Evolutionary conservation across 441 rosid species (phyloP).

Genomic region (Mallotus japonicus): DNA sequence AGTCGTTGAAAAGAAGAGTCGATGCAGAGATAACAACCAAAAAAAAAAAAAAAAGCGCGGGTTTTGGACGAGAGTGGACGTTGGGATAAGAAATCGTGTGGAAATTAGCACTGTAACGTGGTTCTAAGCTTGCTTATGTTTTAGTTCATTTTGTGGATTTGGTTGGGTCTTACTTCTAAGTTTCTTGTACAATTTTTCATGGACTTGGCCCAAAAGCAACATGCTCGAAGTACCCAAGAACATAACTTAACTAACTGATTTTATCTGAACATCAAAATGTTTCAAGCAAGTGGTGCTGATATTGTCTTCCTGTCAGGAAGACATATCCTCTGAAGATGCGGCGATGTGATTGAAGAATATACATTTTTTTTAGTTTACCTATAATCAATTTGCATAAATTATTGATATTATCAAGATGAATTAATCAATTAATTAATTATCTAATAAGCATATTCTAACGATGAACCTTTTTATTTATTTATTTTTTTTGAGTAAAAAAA

Average conservation of each 20-base stretch:
- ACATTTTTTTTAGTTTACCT: too few species aligned
- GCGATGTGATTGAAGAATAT: slow-evolving; percentile 21
- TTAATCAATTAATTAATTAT: neutral
- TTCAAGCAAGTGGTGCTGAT: too few species aligned
- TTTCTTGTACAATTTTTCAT: neutral
- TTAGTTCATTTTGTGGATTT: neutral
- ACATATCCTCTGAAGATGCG: slow-evolving; percentile 11
- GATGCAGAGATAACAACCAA: neutral
- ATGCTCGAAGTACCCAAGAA: too few species aligned
- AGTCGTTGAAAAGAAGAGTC: neutral
- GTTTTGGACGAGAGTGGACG: slow-evolving; percentile 23
- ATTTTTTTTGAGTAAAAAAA: too few species aligned
- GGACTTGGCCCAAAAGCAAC: neutral
- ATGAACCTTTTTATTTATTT: neutral
- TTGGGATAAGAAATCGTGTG: slow-evolving; percentile 59
- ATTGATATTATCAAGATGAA: neutral
- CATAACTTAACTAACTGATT: neutral
- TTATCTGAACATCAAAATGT: neutral
- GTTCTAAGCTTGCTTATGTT: neutral
- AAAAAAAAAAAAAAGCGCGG: slow-evolving; percentile 17
- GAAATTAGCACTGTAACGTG: slow-evolving; percentile 44
- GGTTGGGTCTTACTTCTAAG: neutral
- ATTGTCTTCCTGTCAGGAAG: slow-evolving; percentile 10
- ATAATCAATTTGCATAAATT: neutral
- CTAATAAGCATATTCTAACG: neutral